Evolutionary conservation across 371 early-diverging fungal species (phyloP).

Genomic region (Quaeritorhiza haematococci): DNA sequence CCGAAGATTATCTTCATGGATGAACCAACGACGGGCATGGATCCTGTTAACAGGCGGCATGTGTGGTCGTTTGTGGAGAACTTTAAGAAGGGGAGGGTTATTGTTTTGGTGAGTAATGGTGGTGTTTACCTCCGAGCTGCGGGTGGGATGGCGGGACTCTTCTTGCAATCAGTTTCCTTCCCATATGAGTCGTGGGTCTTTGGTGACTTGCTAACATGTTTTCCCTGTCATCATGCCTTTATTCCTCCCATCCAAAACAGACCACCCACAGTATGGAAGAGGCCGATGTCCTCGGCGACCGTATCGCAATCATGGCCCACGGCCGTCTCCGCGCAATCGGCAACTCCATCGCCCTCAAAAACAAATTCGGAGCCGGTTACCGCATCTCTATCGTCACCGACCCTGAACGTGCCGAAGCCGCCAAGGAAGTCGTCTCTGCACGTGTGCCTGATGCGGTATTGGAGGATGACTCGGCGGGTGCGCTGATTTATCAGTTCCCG

Average conservation of each 20-base stretch:
- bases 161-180: background rate
- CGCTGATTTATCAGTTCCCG: slow-evolving; percentile 58
- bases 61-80: slow-evolving; percentile 70
- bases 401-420: slow-evolving; percentile 22
- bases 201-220: background rate
- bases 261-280: slow-evolving; percentile 77
- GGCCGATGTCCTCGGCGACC: slow-evolving; percentile 64
- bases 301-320: slow-evolving; percentile 66
- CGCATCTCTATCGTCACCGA: slow-evolving; percentile 34
- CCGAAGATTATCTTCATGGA: slow-evolving; percentile 72
- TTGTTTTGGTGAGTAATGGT: slow-evolving; percentile 51
- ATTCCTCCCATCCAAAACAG: slow-evolving; percentile 3
- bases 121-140: too few species aligned
- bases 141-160: too few species aligned
- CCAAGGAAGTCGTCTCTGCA: slow-evolving; percentile 29
- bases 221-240: background rate
- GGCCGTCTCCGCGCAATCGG: slow-evolving; percentile 62
- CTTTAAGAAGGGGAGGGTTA: slow-evolving; percentile 61
- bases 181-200: background rate
- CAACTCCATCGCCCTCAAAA: slow-evolving; percentile 59
- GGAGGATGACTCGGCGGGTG: slow-evolving; percentile 62
- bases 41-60: slow-evolving; percentile 64
- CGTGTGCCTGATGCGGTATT: slow-evolving; percentile 47
- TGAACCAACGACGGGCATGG: slow-evolving; percentile 71
- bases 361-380: slow-evolving; percentile 64